These are phyloP conservation scores for Candida manassasensis DNA, from an alignment of 805 yeast species.

Conservation along the genomic window DNA sequence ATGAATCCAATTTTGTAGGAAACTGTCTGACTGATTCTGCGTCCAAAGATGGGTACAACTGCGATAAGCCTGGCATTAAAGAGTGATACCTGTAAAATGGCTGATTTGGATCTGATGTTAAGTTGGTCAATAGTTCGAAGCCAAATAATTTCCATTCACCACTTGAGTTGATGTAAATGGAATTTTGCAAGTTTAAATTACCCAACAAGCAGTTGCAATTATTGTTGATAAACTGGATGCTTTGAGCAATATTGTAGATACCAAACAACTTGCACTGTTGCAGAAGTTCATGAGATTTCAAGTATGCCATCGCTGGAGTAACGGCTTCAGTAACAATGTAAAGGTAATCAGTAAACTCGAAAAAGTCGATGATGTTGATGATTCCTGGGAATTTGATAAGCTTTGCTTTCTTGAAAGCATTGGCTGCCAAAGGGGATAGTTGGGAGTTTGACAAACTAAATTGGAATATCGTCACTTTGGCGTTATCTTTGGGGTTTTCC, in stretches of 20 bases:
- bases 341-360: constrained; percentile 53
- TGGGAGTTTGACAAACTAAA: constrained; percentile 41
- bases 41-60: constrained; percentile 44
- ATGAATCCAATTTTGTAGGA: constrained; percentile 57
- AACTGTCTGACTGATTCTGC: constrained; percentile 31
- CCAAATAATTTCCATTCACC: constrained; percentile 90
- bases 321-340: constrained; percentile 68
- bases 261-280: constrained; percentile 48
- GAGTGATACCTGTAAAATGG: constrained; percentile 36
- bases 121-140: constrained; percentile 59
- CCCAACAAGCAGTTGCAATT: constrained; percentile 63
- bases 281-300: constrained; percentile 25
- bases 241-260: constrained; percentile 47
- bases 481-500: constrained; percentile 42
- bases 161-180: constrained; percentile 56
- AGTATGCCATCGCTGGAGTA: constrained; percentile 42
- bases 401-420: constrained; percentile 43
- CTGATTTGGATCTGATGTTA: constrained; percentile 42
- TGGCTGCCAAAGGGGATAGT: constrained; percentile 28
- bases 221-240: constrained; percentile 53
- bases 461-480: constrained; percentile 61
- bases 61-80: constrained; percentile 18
- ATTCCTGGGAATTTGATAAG: constrained; percentile 68
- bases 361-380: constrained; percentile 55
- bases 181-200: constrained; percentile 44